Conservation (phyloP, 2,329 filamentous ascomycete genomes). For the Cadophora sp. region DNA sequence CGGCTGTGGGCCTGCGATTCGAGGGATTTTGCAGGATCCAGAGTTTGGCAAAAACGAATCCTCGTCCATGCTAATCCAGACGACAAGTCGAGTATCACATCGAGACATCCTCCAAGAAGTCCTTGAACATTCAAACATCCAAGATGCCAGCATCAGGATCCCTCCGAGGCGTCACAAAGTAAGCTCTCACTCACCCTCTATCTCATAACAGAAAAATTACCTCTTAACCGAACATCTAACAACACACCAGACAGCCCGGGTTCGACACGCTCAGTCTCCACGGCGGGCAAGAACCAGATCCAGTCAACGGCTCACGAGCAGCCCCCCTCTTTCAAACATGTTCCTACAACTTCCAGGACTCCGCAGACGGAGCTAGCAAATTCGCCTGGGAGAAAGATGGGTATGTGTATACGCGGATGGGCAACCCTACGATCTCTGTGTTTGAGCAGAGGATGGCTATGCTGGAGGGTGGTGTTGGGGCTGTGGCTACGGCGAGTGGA, state of each 20-base stretch:
- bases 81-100: too few species aligned
- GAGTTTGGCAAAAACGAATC: too few species aligned
- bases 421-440: constrained; percentile 51
- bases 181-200: neutral
- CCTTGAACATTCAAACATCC: neutral
- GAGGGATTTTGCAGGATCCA: neutral
- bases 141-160: constrained; percentile 32
- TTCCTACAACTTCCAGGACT: constrained; percentile 73
- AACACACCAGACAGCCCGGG: constrained; percentile 23
- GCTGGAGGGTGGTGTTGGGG: constrained; percentile 70
- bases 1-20: neutral
- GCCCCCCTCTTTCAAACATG: constrained; percentile 75
- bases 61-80: too few species aligned
- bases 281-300: constrained; percentile 67
- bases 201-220: too few species aligned
- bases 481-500: constrained; percentile 67
- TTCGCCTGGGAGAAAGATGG: constrained; percentile 75
- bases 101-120: too few species aligned
- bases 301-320: constrained; percentile 68
- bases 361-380: constrained; percentile 70
- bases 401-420: constrained; percentile 69
- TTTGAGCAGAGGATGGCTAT: constrained; percentile 73
- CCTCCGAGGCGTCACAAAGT: constrained; percentile 31
- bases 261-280: constrained; percentile 64
- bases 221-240: neutral